These are phyloP conservation scores for Barbatosphaeria neglecta DNA, from an alignment of 495 filamentous ascomycete genomes.

Conservation along the genomic window DNA sequence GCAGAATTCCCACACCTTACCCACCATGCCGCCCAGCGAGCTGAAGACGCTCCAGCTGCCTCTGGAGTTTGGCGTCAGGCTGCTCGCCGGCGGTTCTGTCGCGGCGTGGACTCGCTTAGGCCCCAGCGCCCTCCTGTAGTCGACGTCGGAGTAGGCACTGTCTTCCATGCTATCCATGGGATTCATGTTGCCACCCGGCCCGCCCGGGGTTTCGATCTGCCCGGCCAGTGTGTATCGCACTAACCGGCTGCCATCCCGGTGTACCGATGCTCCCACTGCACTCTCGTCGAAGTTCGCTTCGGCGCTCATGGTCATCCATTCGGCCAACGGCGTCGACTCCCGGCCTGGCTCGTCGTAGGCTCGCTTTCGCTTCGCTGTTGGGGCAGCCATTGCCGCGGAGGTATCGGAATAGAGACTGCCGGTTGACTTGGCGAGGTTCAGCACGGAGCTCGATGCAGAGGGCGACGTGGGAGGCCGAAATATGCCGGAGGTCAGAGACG, in stretches of 20 bases:
- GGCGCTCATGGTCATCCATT: constrained; percentile 17
- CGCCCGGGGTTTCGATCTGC: constrained; percentile 50
- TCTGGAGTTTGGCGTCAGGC: constrained; percentile 1
- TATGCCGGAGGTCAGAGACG: constrained; percentile 37
- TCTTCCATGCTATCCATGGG: constrained; percentile 38
- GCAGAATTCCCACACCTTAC: constrained; percentile 77
- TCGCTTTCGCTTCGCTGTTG: constrained; percentile 29
- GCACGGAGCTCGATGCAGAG: constrained; percentile 45
- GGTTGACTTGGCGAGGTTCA: constrained; percentile 42
- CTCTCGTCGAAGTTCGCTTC: constrained; percentile 13
- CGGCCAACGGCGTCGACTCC: constrained; percentile 19
- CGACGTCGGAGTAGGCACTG: constrained; percentile 41
- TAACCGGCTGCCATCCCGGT: constrained; percentile 6
- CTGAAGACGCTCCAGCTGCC: constrained; percentile 30
- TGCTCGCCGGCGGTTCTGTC: constrained; percentile 11
- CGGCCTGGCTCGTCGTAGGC: constrained; percentile 13
- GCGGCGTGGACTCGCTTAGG: constrained; percentile 19
- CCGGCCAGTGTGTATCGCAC: constrained; percentile 42
- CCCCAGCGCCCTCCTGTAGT: constrained; percentile 37
- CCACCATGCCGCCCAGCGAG: constrained; percentile 47
- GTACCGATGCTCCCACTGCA: constrained; percentile 7
- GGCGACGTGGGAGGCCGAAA: constrained; percentile 61
- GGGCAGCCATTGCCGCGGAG: constrained; percentile 7
- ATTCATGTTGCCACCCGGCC: constrained; percentile 28
- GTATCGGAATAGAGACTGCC: constrained; percentile 35